phyloP scores from a whole-genome alignment of 768 basidiomycete species.

The Pisolithus tinctorius region DNA sequence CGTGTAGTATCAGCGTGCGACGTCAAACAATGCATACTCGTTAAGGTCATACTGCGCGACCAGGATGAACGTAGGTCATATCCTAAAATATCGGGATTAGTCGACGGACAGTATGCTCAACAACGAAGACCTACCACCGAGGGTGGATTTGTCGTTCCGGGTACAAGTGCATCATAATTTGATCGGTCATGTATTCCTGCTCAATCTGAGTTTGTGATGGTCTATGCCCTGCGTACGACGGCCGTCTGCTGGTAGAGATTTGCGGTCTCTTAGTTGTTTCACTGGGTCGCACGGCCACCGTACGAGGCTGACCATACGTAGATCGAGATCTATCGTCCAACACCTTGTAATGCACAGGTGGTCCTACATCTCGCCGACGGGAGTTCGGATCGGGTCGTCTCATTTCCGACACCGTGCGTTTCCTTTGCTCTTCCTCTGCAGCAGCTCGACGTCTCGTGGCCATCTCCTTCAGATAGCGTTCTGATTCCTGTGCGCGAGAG shows the following conservation, averaged over 20 bases:
- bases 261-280: conserved; percentile 14
- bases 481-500: conserved; percentile 28
- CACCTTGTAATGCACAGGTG: conserved; percentile 1
- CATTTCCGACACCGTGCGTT: conserved; percentile 21
- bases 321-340: conserved; percentile 4
- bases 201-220: conserved; percentile 23
- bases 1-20: too few relatives aligned
- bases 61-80: conserved; percentile 4
- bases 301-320: conserved; percentile 4
- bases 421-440: conserved; percentile 26
- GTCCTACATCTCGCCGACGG: conserved; percentile 13
- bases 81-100: conserved; percentile 10
- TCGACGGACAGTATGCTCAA: not conserved
- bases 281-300: conserved; percentile 8
- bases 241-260: conserved; percentile 7
- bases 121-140: conserved; percentile 20
- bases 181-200: conserved; percentile 26
- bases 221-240: conserved; percentile 9
- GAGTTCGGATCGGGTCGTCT: conserved; percentile 16
- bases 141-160: conserved; percentile 27
- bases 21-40: not conserved
- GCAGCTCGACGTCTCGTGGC: conserved; percentile 13
- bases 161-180: conserved; percentile 30
- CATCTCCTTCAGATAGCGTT: conserved; percentile 24
- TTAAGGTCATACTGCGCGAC: not conserved